These are phyloP conservation scores for Botrytis medusae DNA, from an alignment of 2,329 filamentous ascomycete species.

Conservation along the genomic window DNA sequence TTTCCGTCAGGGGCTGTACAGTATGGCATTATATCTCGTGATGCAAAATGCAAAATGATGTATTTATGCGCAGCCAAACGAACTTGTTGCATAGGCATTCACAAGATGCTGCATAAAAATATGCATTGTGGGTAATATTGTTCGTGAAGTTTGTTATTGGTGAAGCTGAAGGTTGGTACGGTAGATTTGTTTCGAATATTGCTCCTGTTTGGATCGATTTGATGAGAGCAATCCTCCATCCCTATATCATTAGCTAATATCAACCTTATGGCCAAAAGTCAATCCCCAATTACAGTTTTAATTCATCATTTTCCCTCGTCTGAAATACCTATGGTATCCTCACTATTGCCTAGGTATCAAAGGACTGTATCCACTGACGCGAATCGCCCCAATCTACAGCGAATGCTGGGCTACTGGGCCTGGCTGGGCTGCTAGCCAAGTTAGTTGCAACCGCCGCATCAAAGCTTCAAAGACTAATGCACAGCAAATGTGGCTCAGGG, in stretches of 20 bases:
- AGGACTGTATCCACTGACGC: not conserved
- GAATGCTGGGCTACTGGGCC: not conserved
- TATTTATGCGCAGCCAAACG: not conserved
- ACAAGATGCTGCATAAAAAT: not conserved
- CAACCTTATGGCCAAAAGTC: not conserved
- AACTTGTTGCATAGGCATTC: not conserved
- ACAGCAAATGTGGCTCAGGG: not conserved
- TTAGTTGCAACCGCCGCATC: slow-evolving; percentile 1
- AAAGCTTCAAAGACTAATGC: slow-evolving; percentile 8
- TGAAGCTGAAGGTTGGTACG: not conserved
- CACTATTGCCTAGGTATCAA: not conserved
- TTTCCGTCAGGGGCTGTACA: not conserved
- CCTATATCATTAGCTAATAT: not conserved
- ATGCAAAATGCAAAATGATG: not conserved
- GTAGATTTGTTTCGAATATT: not conserved
- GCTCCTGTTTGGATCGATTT: not conserved
- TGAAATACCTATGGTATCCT: too few relatives aligned
- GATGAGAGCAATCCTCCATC: not conserved
- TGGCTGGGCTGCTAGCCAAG: not conserved
- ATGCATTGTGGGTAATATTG: not conserved
- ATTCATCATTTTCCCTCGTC: not conserved
- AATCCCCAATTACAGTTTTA: not conserved
- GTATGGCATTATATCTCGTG: not conserved
- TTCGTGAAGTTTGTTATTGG: not conserved
- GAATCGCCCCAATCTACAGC: not conserved